A percentile compares a stretch with the other conserved stretches of the same genome.
Conservation (phyloP, 441 rosid species). For the Populus hybrid region DNA sequence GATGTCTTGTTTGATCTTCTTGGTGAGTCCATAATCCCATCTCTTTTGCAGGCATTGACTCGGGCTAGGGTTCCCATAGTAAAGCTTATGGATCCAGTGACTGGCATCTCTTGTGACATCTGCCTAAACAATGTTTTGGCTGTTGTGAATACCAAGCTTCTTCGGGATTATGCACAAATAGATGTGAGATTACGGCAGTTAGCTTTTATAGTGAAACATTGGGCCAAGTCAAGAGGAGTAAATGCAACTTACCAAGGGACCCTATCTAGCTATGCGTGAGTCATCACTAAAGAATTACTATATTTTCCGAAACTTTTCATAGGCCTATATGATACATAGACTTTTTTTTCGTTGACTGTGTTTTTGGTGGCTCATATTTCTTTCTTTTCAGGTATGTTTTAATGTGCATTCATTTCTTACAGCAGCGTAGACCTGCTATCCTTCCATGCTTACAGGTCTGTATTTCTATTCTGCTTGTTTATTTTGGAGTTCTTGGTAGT, state of each 20-base stretch:
- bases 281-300: constrained; percentile 14
- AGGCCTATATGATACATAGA: not conserved
- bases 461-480: constrained; percentile 4
- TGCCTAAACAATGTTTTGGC: constrained; percentile 92
- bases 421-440: constrained; percentile 77
- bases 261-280: constrained; percentile 97
- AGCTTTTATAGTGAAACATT: constrained; percentile 87
- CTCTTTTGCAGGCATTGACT: constrained; percentile 60
- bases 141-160: constrained; percentile 93
- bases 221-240: constrained; percentile 95
- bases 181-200: constrained; percentile 81
- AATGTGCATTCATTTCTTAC: constrained; percentile 94
- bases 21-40: constrained; percentile 12
- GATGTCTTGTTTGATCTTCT: constrained; percentile 1
- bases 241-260: constrained; percentile 96
- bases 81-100: constrained; percentile 90
- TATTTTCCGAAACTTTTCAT: constrained; percentile 8
- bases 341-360: not conserved
- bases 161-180: constrained; percentile 70
- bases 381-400: constrained; percentile 61
- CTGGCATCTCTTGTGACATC: constrained; percentile 92
- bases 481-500: not conserved
- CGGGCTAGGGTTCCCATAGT: constrained; percentile 96
- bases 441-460: constrained; percentile 97
- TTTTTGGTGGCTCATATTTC: constrained; percentile 3